Conservation (phyloP, 2,329 filamentous ascomycete species). For the Aphanoascus verrucosus region DNA sequence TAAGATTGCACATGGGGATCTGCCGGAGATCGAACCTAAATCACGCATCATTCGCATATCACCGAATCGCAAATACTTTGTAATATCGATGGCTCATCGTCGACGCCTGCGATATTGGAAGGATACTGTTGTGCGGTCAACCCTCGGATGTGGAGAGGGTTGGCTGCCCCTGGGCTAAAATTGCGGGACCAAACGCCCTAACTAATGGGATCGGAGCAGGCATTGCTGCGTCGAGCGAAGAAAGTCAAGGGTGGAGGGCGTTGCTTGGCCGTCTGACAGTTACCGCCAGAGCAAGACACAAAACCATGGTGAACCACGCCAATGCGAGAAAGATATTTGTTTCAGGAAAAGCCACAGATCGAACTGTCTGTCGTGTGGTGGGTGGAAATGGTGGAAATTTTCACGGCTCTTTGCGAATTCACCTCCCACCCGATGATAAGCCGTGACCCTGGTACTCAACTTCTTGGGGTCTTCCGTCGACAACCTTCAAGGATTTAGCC, state of each 20-base stretch:
- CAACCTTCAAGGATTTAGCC: neutral
- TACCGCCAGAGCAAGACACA: slow-evolving; percentile 1
- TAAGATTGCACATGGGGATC: slow-evolving; percentile 12
- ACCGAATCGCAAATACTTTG: neutral
- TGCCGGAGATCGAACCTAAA: slow-evolving; percentile 11
- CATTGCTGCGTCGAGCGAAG: slow-evolving; percentile 10
- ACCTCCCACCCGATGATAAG: neutral
- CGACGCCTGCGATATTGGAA: neutral
- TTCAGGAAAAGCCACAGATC: slow-evolving; percentile 9
- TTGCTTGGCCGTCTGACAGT: slow-evolving; percentile 14
- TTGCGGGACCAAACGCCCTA: slow-evolving; percentile 6
- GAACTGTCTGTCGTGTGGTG: neutral
- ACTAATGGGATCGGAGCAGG: slow-evolving; percentile 15
- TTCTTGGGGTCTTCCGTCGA: neutral
- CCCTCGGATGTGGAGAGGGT: neutral
- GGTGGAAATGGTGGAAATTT: neutral
- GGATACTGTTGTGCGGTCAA: neutral
- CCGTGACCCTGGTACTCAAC: neutral
- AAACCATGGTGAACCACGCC: slow-evolving; percentile 11
- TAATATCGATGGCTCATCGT: neutral
- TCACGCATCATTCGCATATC: slow-evolving; percentile 1
- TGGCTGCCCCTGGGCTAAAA: slow-evolving; percentile 5
- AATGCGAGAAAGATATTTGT: slow-evolving; percentile 6
- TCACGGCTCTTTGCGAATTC: neutral
- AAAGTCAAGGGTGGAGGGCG: slow-evolving; percentile 11